phyloP scores from a whole-genome alignment of 108 stramenopile species.

The Conticribra weissflogii region DNA sequence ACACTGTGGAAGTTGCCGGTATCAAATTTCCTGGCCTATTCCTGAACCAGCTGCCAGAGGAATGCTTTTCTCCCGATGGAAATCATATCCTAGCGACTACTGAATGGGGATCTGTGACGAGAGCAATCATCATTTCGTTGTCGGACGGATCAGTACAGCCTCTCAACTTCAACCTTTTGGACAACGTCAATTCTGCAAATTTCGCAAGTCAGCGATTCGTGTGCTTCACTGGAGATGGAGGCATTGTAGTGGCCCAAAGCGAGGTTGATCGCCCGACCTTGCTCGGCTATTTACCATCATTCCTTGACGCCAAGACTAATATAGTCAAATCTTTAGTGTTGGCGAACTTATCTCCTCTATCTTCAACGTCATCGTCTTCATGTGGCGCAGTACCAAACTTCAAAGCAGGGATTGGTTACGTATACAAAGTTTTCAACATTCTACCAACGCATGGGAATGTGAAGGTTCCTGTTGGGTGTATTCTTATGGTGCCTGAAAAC shows the following conservation, averaged over 20 bases:
- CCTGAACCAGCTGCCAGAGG: constrained; percentile 56
- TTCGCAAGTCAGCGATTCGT: constrained; percentile 49
- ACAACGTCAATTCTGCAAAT: neutral
- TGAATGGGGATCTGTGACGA: constrained; percentile 65
- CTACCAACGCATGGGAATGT: constrained; percentile 51
- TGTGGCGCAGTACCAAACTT: neutral
- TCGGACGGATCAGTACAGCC: constrained; percentile 43
- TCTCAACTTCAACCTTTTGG: constrained; percentile 46
- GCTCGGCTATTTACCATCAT: constrained; percentile 46
- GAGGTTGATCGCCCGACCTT: constrained; percentile 52
- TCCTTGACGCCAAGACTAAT: constrained; percentile 5
- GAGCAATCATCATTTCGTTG: constrained; percentile 54
- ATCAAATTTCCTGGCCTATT: constrained; percentile 79
- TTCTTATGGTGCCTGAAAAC: constrained; percentile 61
- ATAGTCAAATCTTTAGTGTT: constrained; percentile 25
- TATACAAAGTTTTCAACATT: constrained; percentile 47
- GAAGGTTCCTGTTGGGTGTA: constrained; percentile 51
- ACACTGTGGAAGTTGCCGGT: constrained; percentile 27
- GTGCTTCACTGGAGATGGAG: constrained; percentile 51
- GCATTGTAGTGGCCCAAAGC: constrained; percentile 54
- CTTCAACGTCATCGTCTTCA: constrained; percentile 55
- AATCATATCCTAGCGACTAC: constrained; percentile 50
- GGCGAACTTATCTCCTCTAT: constrained; percentile 50
- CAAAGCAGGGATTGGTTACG: constrained; percentile 31
- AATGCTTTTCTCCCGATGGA: constrained; percentile 52